Conservation (phyloP, 2,329 filamentous ascomycete genomes). For the Bipolaris bicolor region DNA sequence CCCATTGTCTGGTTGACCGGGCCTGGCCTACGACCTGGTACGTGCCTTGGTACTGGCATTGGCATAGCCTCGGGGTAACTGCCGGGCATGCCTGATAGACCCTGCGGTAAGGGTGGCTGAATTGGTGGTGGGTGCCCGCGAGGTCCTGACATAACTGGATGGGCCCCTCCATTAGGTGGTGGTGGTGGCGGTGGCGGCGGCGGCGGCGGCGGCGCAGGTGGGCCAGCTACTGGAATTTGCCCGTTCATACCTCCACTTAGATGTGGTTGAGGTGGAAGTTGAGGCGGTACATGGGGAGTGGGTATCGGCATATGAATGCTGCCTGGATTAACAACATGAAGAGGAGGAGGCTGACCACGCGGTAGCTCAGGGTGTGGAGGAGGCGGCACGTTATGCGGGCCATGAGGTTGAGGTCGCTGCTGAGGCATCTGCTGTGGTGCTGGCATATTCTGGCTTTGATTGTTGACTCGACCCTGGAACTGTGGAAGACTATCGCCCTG, state of each 20-base stretch:
- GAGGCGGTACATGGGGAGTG: constrained; percentile 11
- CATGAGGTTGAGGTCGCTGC: constrained; percentile 8
- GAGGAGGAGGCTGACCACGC: constrained; percentile 8
- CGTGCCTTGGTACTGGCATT: constrained; percentile 7
- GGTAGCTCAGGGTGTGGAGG: constrained; percentile 14
- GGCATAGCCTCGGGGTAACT: constrained; percentile 18
- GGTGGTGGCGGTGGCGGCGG: constrained; percentile 12
- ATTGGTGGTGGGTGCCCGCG: constrained; percentile 16
- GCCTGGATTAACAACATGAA: background rate
- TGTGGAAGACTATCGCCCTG: background rate
- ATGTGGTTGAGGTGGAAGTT: constrained; percentile 13
- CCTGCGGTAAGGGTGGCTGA: constrained; percentile 1
- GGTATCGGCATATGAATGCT: constrained; percentile 5
- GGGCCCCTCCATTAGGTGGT: background rate
- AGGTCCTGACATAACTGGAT: constrained; percentile 8
- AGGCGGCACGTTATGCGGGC: constrained; percentile 6
- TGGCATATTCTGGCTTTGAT: constrained; percentile 7
- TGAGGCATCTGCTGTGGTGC: constrained; percentile 17
- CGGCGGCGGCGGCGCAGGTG: constrained; percentile 1
- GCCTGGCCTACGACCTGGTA: constrained; percentile 12
- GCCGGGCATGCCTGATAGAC: constrained; percentile 22
- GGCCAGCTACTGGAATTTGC: background rate
- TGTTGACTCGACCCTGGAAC: constrained; percentile 5
- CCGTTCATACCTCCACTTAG: constrained; percentile 1
- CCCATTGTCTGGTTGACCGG: constrained; percentile 14